phyloP scores from a whole-genome alignment of 306 rosid genomes.

The Cucumis sativus region DNA sequence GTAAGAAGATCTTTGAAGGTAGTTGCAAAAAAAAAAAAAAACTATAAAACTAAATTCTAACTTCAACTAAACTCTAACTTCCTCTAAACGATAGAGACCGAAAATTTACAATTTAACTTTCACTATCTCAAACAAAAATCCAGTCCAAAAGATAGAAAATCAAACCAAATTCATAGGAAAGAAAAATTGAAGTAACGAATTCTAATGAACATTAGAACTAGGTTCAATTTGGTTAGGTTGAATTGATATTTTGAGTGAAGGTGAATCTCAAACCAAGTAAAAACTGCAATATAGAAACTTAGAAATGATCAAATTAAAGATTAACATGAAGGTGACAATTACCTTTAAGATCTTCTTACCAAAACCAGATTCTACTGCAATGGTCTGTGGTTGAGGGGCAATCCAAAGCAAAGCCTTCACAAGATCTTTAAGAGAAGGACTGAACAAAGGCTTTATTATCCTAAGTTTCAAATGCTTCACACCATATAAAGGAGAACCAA shows the following conservation, averaged over 20 bases:
- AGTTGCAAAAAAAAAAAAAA: too few species aligned
- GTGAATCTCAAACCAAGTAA: not conserved
- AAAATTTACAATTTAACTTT: too few species aligned
- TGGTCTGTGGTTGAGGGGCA: not conserved
- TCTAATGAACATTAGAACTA: not conserved
- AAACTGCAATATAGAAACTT: not conserved
- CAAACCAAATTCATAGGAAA: not conserved
- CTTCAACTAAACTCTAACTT: too few species aligned
- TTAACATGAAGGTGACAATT: not conserved
- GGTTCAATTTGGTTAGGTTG: not conserved
- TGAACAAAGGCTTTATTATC: not conserved
- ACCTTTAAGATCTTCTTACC: not conserved
- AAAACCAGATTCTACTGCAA: not conserved
- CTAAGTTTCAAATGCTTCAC: conserved; percentile 1
- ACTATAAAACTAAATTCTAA: too few species aligned
- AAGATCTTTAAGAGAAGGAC: not conserved
- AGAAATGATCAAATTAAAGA: not conserved
- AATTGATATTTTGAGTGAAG: not conserved
- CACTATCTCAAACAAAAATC: too few species aligned
- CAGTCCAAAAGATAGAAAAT: too few species aligned
- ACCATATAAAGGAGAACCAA: not conserved
- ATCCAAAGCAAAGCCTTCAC: conserved; percentile 7
- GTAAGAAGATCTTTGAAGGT: too few species aligned
- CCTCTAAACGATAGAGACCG: too few species aligned
- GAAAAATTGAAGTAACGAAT: too few species aligned